These are phyloP conservation scores for Chaetomiaceae sp. DNA, from an alignment of 2,329 filamentous ascomycete species.

Conservation along the genomic window DNA sequence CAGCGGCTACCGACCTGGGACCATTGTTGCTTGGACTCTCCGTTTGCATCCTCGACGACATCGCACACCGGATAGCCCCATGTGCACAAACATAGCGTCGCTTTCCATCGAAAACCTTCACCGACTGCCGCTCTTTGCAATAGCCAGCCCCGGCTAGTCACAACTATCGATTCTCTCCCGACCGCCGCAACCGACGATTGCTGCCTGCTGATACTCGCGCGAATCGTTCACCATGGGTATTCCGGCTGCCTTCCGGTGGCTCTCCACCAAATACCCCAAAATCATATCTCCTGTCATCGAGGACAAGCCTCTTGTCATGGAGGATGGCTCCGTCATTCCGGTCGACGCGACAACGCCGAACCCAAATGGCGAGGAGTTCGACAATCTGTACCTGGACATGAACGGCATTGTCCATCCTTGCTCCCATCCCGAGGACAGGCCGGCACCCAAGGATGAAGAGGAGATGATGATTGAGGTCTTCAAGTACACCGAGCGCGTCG, in stretches of 20 bases:
- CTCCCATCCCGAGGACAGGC: slow-evolving; percentile 91
- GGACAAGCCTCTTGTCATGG: slow-evolving; percentile 72
- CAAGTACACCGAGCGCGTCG: slow-evolving; percentile 95
- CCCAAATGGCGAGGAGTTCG: slow-evolving; percentile 95
- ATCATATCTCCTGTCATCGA: slow-evolving; percentile 91
- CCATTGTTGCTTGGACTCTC: no score
- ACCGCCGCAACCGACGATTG: neutral
- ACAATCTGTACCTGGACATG: slow-evolving; percentile 98
- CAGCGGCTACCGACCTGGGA: no score
- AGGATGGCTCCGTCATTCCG: slow-evolving; percentile 76
- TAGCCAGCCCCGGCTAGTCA: slow-evolving; percentile 10
- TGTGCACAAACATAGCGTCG: slow-evolving; percentile 3
- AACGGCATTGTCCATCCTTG: slow-evolving; percentile 99
- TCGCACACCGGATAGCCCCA: neutral
- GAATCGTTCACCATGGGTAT: slow-evolving; percentile 67
- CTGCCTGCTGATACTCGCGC: neutral
- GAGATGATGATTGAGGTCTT: slow-evolving; percentile 99
- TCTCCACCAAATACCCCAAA: slow-evolving; percentile 95
- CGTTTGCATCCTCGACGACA: no score
- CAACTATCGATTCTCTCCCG: neutral
- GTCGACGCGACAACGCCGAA: slow-evolving; percentile 81
- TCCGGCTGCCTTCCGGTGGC: slow-evolving; percentile 91
- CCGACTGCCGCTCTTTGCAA: neutral
- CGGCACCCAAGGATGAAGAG: slow-evolving; percentile 87
- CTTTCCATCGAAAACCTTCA: neutral